A percentile compares a stretch with the other conserved stretches of the same genome.
Conservation (phyloP, 257 asterid genomes). For the Solanum okadae region DNA sequence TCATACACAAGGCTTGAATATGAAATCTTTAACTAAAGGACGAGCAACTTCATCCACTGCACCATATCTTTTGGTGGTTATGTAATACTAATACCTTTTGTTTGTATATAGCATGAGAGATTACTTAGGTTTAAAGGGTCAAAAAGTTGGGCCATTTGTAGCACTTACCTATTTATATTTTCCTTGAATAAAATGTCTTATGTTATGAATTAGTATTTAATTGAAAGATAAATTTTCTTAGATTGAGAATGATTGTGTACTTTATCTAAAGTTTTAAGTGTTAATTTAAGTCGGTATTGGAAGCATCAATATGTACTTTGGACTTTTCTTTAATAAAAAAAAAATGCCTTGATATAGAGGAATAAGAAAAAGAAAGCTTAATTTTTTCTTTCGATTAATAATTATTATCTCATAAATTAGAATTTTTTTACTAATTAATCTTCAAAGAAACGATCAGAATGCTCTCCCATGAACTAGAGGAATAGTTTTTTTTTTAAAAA, state of each 20-base stretch:
- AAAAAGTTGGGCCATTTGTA: not conserved
- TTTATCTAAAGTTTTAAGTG: not conserved
- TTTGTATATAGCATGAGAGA: not conserved
- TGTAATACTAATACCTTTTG: not conserved
- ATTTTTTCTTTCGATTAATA: no score
- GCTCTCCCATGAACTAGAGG: no score
- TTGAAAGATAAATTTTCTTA: not conserved
- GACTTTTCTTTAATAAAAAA: not conserved
- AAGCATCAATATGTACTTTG: not conserved
- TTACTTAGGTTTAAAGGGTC: not conserved
- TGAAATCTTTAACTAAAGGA: no score
- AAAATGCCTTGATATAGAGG: not conserved
- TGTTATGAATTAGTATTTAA: not conserved
- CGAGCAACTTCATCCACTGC: fast-evolving
- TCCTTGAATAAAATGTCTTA: not conserved
- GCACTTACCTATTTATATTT: not conserved
- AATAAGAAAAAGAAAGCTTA: no score
- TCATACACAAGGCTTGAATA: no score
- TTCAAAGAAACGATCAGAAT: no score
- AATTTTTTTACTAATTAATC: no score
- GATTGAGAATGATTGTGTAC: not conserved
- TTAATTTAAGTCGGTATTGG: not conserved
- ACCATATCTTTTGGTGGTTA: fast-evolving
- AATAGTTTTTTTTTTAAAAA: no score
- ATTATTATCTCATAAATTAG: no score